Percentiles rank a stretch among this genome's conserved stretches.
phyloP scores from a whole-genome alignment of 2,329 filamentous ascomycete species.

The Colletotrichum acutatum region DNA sequence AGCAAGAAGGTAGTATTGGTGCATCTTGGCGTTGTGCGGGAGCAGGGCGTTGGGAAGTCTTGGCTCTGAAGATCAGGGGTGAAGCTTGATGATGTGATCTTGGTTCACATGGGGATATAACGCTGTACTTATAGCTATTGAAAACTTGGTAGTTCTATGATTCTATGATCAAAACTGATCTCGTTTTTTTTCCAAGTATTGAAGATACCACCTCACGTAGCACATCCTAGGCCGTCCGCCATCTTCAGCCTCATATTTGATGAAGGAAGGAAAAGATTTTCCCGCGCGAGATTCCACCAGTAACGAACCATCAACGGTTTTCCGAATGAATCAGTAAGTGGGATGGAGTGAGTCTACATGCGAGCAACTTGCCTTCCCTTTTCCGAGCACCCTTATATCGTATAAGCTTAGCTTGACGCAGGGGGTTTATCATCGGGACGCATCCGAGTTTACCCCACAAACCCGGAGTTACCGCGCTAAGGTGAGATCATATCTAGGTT shows the following conservation, averaged over 20 bases:
- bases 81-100: constrained; percentile 15
- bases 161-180: background rate
- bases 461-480: background rate
- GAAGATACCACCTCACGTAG: background rate
- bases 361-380: background rate
- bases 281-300: constrained; percentile 16
- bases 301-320: background rate
- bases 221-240: background rate
- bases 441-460: constrained; percentile 18
- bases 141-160: background rate
- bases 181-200: background rate
- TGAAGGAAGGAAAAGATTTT: constrained; percentile 10
- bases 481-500: background rate
- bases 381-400: background rate
- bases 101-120: background rate
- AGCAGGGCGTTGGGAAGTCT: background rate
- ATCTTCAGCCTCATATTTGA: background rate
- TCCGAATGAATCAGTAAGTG: background rate
- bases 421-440: background rate
- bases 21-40: constrained; percentile 30
- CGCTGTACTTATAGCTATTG: background rate
- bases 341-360: background rate
- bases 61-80: background rate
- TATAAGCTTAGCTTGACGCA: background rate
- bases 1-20: constrained; percentile 37